Percentiles rank a stretch among this genome's conserved stretches.
Conservation (phyloP, 108 stramenopile genomes). For the Nitzschia inconspicua region DNA sequence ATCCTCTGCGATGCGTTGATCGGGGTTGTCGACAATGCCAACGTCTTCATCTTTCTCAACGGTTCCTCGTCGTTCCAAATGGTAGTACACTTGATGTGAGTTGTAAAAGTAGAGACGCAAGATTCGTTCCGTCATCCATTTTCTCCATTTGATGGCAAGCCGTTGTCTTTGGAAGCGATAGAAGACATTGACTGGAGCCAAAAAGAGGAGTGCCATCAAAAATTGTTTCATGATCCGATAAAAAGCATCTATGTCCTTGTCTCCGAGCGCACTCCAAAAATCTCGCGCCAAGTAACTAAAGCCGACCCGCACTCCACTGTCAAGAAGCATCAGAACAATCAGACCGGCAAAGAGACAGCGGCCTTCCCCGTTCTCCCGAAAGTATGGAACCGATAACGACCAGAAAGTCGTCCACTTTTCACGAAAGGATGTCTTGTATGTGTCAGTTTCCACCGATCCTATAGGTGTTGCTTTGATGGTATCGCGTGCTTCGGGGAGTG, state of each 20-base stretch:
- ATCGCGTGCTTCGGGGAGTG: too few relatives aligned
- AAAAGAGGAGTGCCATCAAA: slow-evolving; percentile 36
- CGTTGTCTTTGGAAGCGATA: slow-evolving; percentile 58
- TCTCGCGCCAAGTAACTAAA: slow-evolving; percentile 80
- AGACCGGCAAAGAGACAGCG: slow-evolving; percentile 40
- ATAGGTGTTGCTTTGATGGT: too few relatives aligned
- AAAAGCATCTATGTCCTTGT: slow-evolving; percentile 64
- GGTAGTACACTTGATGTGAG: slow-evolving; percentile 46
- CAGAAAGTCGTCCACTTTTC: slow-evolving; percentile 16
- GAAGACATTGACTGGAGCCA: slow-evolving; percentile 75
- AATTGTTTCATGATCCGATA: slow-evolving; percentile 50
- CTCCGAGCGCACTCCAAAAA: slow-evolving; percentile 68
- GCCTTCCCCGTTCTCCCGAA: slow-evolving; percentile 30
- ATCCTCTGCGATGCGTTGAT: slow-evolving; percentile 89
- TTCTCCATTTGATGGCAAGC: slow-evolving; percentile 62
- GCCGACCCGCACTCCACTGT: slow-evolving; percentile 65
- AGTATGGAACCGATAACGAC: slow-evolving; percentile 49
- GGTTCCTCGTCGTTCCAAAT: slow-evolving; percentile 33
- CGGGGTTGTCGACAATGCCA: slow-evolving; percentile 32
- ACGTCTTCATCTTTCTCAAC: neutral
- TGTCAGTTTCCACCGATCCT: too few relatives aligned
- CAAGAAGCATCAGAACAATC: slow-evolving; percentile 57
- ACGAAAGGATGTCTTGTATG: too few relatives aligned
- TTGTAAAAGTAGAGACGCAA: slow-evolving; percentile 54
- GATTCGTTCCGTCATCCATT: slow-evolving; percentile 79